Base-by-base conservation (phyloP, 2,329 filamentous ascomycete species). In the Madurella mycetomatis region DNA sequence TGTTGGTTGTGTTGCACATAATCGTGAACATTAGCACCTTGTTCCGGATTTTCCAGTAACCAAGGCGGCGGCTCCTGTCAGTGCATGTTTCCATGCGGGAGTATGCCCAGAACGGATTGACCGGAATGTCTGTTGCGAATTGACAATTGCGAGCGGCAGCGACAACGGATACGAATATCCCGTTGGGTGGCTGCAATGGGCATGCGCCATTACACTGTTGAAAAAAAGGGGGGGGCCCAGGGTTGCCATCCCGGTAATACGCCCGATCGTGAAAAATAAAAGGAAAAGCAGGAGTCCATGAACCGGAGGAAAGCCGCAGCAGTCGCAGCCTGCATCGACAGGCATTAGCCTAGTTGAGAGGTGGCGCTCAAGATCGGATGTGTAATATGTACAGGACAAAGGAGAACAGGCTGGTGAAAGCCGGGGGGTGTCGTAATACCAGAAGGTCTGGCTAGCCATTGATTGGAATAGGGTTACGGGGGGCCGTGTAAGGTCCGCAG, bases 41-140 rank as follows among this genome's bases (percentile, higher is more conserved):
- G 54, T 57, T 51, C 55, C 54, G 56, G 34, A 47, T 48, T 40
- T 39, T 49, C 58, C 53, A 57, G 48, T 44, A 48, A 47, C 56
- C 58, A 56, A 57, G 42, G 51, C 47, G 46, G 41, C 49, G 41
- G 49, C 31, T 50, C 44, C 45, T 39, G 39, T 39, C 34, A 11
- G 25, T 9, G 17, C 39, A 49, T 47, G n/a, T 45, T 49, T 39
- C 42, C 43, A 55, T 47, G 44, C 17, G 4, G 13, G 42, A 39
- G 46, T 34, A 19, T 41, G 41, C 7, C 47, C 12, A n/a, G 42
- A 43, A 39, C 19, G 47, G 25, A 47, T 47, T 39, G 41, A 19
- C 49, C 41, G 41, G 19, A 40, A 51, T 25, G 44, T 50, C 49
- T 25, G 52, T 46, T 54, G 51, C 49, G 17, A 8, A 47, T 52